A percentile compares a stretch with the other conserved stretches of the same genome.
These are phyloP conservation scores for Botrytis paeoniae DNA, from an alignment of 2,329 filamentous ascomycete species.

Conservation along the genomic window DNA sequence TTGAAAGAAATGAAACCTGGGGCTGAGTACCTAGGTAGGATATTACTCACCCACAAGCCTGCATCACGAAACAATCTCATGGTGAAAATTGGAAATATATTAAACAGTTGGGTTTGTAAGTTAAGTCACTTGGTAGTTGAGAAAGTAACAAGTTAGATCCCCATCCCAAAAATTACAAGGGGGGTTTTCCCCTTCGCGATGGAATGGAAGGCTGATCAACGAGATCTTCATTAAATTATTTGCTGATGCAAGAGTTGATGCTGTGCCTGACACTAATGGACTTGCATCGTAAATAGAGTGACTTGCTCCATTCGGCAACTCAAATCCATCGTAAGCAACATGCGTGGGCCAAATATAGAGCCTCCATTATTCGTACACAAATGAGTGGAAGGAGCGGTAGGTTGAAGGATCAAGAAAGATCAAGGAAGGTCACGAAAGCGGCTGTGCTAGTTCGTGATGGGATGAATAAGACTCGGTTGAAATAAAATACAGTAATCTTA, in stretches of 20 bases:
- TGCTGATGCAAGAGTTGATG: constrained; percentile 18
- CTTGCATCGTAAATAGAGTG: constrained; percentile 18
- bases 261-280: constrained; percentile 19
- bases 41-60: constrained; percentile 13
- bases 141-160: constrained; percentile 4
- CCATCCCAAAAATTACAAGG: constrained; percentile 1
- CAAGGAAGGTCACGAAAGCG: constrained; percentile 6
- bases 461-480: constrained; percentile 14
- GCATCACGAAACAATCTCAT: constrained; percentile 16
- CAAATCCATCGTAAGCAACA: constrained; percentile 13
- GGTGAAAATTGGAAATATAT: background rate
- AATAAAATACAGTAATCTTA: background rate
- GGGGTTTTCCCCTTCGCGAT: background rate
- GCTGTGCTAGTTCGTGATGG: constrained; percentile 17
- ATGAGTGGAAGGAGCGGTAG: constrained; percentile 5
- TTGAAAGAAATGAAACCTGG: constrained; percentile 8
- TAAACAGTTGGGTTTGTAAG: constrained; percentile 9
- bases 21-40: constrained; percentile 6
- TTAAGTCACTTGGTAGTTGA: constrained; percentile 11
- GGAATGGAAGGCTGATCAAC: constrained; percentile 1
- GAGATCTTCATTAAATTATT: background rate
- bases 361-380: constrained; percentile 6
- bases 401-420: constrained; percentile 16
- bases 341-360: constrained; percentile 19
- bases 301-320: constrained; percentile 17